These are phyloP conservation scores for Leucosporidium creatinivorum DNA, from an alignment of 768 basidiomycete species.

Conservation along the genomic window DNA sequence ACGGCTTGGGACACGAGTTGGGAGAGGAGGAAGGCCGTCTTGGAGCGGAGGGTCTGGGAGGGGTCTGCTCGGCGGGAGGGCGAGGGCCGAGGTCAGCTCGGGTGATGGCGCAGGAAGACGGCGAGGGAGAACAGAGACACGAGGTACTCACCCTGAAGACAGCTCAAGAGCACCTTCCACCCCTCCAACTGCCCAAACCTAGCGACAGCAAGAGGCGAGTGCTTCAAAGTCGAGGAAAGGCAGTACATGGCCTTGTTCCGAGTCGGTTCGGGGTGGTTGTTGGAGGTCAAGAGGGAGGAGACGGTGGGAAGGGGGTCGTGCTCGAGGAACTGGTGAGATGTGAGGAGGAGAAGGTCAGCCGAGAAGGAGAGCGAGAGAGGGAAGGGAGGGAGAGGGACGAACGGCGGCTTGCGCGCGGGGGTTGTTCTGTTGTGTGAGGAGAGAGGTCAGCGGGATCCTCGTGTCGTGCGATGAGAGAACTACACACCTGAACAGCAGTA, in stretches of 20 bases:
- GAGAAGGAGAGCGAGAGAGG: neutral
- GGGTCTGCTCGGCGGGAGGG: slow-evolving; percentile 71
- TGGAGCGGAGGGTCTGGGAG: slow-evolving; percentile 66
- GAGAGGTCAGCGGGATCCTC: neutral
- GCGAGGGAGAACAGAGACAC: fast-evolving
- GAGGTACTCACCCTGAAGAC: slow-evolving; percentile 23
- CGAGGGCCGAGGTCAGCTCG: slow-evolving; percentile 43
- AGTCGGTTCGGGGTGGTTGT: slow-evolving; percentile 32
- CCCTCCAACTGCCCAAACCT: slow-evolving; percentile 48
- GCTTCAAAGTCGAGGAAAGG: slow-evolving; percentile 69
- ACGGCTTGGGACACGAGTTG: slow-evolving; percentile 55
- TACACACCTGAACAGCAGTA: slow-evolving; percentile 54
- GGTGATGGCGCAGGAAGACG: neutral
- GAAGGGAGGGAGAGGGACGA: slow-evolving; percentile 46
- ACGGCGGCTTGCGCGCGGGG: slow-evolving; percentile 65
- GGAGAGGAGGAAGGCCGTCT: slow-evolving; percentile 68
- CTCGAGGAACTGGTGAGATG: slow-evolving; percentile 41
- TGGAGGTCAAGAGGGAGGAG: slow-evolving; percentile 53
- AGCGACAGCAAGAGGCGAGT: slow-evolving; percentile 61
- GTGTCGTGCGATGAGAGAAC: too few species aligned
- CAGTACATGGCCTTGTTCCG: slow-evolving; percentile 63
- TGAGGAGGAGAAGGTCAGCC: neutral
- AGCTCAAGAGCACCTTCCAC: neutral
- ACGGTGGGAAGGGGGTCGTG: slow-evolving; percentile 59
- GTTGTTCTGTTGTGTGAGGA: slow-evolving; percentile 59